Evolutionary conservation across 805 yeast genomes (phyloP).

Genomic region (Candida manassasensis): DNA sequence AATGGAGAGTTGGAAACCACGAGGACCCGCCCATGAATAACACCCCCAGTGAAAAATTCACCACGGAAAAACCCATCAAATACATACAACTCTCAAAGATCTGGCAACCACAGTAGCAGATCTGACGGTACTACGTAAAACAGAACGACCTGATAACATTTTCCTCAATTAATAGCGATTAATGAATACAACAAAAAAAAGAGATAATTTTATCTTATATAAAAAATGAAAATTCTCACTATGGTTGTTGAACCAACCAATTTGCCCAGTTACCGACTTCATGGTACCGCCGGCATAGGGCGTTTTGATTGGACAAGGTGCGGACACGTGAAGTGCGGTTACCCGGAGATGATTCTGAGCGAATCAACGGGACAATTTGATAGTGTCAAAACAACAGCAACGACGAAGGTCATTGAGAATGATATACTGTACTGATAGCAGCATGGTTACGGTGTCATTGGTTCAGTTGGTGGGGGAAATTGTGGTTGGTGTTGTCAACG

Average conservation of each 20-base stretch:
- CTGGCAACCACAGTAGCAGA: constrained; percentile 50
- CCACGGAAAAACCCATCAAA: too few species aligned
- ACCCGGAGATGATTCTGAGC: too few species aligned
- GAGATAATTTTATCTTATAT: constrained; percentile 1
- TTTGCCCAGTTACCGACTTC: not conserved
- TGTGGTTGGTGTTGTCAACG: too few species aligned
- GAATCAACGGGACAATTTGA: too few species aligned
- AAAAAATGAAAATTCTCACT: constrained; percentile 2
- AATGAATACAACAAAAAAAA: constrained; percentile 5
- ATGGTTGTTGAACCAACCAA: constrained; percentile 2
- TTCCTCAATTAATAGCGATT: constrained; percentile 10
- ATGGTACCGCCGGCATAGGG: not conserved
- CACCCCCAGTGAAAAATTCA: too few species aligned
- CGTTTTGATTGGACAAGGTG: not conserved
- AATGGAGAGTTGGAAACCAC: too few species aligned
- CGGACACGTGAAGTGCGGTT: not conserved
- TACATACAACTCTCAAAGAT: constrained; percentile 34
- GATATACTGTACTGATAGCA: too few species aligned
- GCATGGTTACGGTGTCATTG: too few species aligned
- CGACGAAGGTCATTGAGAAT: too few species aligned
- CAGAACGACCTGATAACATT: constrained; percentile 84
- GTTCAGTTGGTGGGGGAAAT: too few species aligned
- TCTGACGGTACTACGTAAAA: constrained; percentile 81
- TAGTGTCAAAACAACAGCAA: too few species aligned
- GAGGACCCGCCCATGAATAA: too few species aligned